These are phyloP conservation scores for Pseudopithomyces chartarum DNA, from an alignment of 2,329 filamentous ascomycete species.

Conservation along the genomic window DNA sequence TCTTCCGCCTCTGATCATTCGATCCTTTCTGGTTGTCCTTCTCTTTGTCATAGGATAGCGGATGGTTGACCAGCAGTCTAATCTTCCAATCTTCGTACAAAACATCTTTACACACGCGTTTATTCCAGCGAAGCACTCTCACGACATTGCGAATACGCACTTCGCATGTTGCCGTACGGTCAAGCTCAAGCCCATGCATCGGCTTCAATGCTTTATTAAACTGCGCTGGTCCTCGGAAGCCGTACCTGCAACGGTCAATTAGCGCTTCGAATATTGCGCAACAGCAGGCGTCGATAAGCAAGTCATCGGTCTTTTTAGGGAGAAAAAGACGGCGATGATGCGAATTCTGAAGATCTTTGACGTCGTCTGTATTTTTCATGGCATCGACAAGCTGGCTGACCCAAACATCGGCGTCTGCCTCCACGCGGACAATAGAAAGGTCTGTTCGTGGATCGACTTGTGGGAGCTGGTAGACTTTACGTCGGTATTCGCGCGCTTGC, in stretches of 20 bases:
- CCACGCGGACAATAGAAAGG: slow-evolving; percentile 11
- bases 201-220: slow-evolving; percentile 20
- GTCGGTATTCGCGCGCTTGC: slow-evolving; percentile 16
- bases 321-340: slow-evolving; percentile 16
- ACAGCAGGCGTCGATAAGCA: slow-evolving; percentile 16
- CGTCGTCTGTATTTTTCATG: slow-evolving; percentile 15
- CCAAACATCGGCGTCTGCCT: slow-evolving; percentile 17
- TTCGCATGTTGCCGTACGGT: slow-evolving; percentile 15
- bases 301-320: slow-evolving; percentile 4
- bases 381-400: slow-evolving; percentile 10
- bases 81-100: slow-evolving; percentile 24
- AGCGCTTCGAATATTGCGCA: slow-evolving; percentile 14
- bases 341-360: too few species aligned
- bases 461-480: slow-evolving; percentile 13
- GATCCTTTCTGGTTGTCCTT: slow-evolving; percentile 21
- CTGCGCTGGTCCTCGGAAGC: slow-evolving; percentile 15
- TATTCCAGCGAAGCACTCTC: slow-evolving; percentile 15
- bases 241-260: slow-evolving; percentile 17
- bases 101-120: slow-evolving; percentile 23
- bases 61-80: slow-evolving; percentile 19
- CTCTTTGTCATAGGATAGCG: slow-evolving; percentile 17
- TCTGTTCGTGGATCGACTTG: slow-evolving; percentile 11
- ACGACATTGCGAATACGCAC: slow-evolving; percentile 16
- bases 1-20: slow-evolving; percentile 20
- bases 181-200: slow-evolving; percentile 4